A percentile compares a stretch with the other conserved stretches of the same genome.
phyloP scores from a whole-genome alignment of 331 rosid species.

The Acacia concinna region DNA sequence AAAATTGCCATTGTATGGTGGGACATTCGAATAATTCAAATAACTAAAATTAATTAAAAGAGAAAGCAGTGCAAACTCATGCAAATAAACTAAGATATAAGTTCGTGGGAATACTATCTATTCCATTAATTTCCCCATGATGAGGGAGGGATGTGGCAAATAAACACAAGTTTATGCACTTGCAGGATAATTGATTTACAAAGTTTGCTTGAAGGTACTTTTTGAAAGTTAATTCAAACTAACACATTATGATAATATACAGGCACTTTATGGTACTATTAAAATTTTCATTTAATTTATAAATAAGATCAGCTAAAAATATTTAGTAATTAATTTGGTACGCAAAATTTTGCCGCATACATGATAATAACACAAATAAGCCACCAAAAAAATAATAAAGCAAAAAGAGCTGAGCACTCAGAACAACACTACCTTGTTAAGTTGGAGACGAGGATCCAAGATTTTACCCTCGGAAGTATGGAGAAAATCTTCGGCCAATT shows the following conservation, averaged over 20 bases:
- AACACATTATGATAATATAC: too few relatives aligned
- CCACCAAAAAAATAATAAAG: neutral
- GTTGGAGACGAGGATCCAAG: conserved; percentile 80
- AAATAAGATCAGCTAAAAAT: neutral
- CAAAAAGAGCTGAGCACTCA: neutral
- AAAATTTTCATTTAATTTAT: neutral
- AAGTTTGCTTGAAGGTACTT: too few relatives aligned
- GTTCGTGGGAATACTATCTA: neutral
- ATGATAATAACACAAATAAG: neutral
- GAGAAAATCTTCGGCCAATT: conserved; percentile 81
- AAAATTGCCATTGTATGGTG: too few relatives aligned
- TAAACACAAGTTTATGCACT: too few relatives aligned
- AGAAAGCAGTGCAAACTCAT: conserved; percentile 20
- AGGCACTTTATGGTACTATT: neutral
- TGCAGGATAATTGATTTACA: too few relatives aligned
- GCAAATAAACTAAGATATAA: conserved; percentile 30
- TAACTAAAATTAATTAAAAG: conserved; percentile 27
- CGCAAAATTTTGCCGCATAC: neutral
- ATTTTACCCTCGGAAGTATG: conserved; percentile 75
- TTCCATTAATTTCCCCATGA: neutral
- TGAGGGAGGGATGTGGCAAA: neutral
- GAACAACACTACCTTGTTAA: conserved; percentile 65
- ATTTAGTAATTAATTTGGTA: neutral
- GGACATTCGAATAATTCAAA: conserved; percentile 48
- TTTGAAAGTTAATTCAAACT: too few relatives aligned